Evolutionary conservation across 2,329 filamentous ascomycete genomes (phyloP), one percentile per base, ranked within the genome.

Genomic region (Monosporascus sp.): DNA sequence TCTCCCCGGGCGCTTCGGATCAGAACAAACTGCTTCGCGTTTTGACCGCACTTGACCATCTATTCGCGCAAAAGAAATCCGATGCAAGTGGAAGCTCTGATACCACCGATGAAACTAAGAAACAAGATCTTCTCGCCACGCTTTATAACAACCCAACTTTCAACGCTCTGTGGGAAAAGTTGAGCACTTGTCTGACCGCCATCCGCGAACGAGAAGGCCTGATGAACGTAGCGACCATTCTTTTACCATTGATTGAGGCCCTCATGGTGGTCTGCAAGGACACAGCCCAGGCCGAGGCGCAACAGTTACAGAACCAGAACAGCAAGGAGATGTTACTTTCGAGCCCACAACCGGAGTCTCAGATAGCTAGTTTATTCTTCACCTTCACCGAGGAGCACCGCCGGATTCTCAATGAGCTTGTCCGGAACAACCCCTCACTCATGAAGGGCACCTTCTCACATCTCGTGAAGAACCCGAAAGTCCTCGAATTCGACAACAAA

Each of bases 241-340:
- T 99, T 26, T 78, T 97, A 37, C 94, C 94, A 31, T 77, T 99
- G 31, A 97, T 99, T 56, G 94, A 99, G 71, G 91, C 92, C 6
- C 78, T 99, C 57, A 99, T 99, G 94, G 94, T 99, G 51, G 92
- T 99, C 27, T 99, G 95, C 81, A 99, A 97, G 78, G 97, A 97
- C 71, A 96, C 91, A 8, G 88, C 91, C 1, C 77, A 91, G 51
- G 87, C 86, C 65, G 89, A 94, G 56, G 75, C 84, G 26, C 72
- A 80, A 1, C 61, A 67, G 9, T 65, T 73, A 47, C 69, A 80
- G 59, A 69, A 66, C 64, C 69, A 80, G 69, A 53, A 71, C 38
- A 74, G 70, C 57, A 88, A 88, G 66, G 89, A 94, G 48, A 81
- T 90, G 69, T 77, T 86, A 16, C 73, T 91, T 38, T 84, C 88